phyloP scores from a whole-genome alignment of 805 yeast genomes.

The Kodamaea kaohsiungensis region DNA sequence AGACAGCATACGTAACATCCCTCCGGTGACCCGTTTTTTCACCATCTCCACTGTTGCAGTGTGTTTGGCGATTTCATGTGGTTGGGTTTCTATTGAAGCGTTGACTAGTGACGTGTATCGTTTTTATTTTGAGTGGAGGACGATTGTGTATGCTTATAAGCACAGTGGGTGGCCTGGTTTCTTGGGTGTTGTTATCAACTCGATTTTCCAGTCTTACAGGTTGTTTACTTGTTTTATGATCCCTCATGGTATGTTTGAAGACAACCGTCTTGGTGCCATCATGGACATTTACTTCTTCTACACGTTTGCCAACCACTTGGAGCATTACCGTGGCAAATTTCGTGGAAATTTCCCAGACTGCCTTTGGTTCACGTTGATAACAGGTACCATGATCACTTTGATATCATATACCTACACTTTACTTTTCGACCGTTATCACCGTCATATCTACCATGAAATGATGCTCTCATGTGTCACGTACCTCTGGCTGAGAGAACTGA shows the following conservation, averaged over 20 bases:
- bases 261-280: slow-evolving; percentile 28
- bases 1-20: slow-evolving; percentile 39
- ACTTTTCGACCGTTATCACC: slow-evolving; percentile 4
- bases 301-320: slow-evolving; percentile 57
- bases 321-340: slow-evolving; percentile 47
- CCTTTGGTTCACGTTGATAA: slow-evolving; percentile 51
- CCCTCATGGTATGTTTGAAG: slow-evolving; percentile 31
- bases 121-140: neutral
- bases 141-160: slow-evolving; percentile 11
- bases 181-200: neutral
- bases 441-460: slow-evolving; percentile 34
- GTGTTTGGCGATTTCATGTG: neutral
- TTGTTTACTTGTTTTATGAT: slow-evolving; percentile 52
- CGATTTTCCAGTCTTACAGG: slow-evolving; percentile 42
- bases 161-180: slow-evolving; percentile 2
- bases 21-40: slow-evolving; percentile 62
- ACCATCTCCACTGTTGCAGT: slow-evolving; percentile 41
- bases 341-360: slow-evolving; percentile 53
- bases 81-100: neutral
- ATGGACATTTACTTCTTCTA: slow-evolving; percentile 59
- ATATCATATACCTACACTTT: slow-evolving; percentile 22
- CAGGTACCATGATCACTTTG: slow-evolving; percentile 48
- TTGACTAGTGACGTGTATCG: neutral
- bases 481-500: slow-evolving; percentile 61
- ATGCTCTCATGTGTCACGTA: slow-evolving; percentile 57